Evolutionary conservation across 2,329 filamentous ascomycete species (phyloP), one percentile per base, ranked within the genome.

Genomic region (Hypoxylon sp.): DNA sequence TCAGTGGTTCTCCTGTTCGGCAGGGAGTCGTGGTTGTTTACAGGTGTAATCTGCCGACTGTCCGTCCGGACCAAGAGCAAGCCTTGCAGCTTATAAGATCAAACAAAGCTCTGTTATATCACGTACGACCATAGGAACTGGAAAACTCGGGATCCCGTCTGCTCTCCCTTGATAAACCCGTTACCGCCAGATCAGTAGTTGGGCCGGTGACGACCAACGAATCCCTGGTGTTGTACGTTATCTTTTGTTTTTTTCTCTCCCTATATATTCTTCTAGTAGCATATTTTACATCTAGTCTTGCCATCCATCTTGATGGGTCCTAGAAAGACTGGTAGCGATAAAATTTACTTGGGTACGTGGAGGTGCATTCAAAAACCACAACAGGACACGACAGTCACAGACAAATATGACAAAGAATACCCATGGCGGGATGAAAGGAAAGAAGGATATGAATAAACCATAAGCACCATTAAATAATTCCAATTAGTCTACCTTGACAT

Each of bases 121-220:
- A 51, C 48, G 42, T 51, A 51, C 48, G 48, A 51, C 48, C 48
- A 51, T 51, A 51, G 48, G 48, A 51, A 29, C 24, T 42, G 37
- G 48, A 35, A 8, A 51, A 43, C 37, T 51, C 48, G 48, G 48
- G 48, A 51, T 51, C 48, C 48, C 48, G 48, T 51, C 48, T n/a
- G 52, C 46, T 55, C 52, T 48, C 46, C 46, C 38, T 6, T 45
- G 37, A 55, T 35, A 43, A 49, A 37, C 52, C 43, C 11, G 52
- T 37, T 49, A 48, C 45, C 45, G 52, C 52, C 27, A 10, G 27
- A 48, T 13, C 33, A 55, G 46, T 50, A 55, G 47, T 38, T 27
- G 41, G 53, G 46, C 46, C 53, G 53, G 46, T 50, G 40, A 50
- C 46, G 40, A 46, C 40, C 33, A 45, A 40, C 40, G 46, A 55